phyloP scores from a whole-genome alignment of 1,139 yeast genomes.

The Blastobotrys malaysiensis region DNA sequence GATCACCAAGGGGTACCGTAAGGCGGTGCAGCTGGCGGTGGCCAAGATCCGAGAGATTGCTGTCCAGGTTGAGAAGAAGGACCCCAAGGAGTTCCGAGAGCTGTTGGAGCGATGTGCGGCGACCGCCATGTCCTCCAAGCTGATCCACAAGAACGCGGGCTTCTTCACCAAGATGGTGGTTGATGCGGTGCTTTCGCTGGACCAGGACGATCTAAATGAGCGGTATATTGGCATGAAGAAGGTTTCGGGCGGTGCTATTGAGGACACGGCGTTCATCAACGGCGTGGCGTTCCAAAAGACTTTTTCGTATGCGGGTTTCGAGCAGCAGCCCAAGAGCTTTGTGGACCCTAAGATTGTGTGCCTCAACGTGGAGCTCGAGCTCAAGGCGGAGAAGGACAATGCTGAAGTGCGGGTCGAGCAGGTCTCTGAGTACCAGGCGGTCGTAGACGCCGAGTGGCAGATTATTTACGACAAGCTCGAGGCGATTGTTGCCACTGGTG shows the following conservation, averaged over 20 bases:
- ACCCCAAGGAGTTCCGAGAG: conserved; percentile 52
- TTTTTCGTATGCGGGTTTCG: conserved; percentile 95
- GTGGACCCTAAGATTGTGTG: conserved; percentile 73
- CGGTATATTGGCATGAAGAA: conserved; percentile 89
- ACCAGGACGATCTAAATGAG: conserved; percentile 80
- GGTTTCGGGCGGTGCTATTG: conserved; percentile 95
- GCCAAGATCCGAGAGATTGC: conserved; percentile 68
- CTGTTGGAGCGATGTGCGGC: conserved; percentile 88
- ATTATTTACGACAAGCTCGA: conserved; percentile 82
- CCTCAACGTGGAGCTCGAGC: conserved; percentile 87
- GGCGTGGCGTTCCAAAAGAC: conserved; percentile 98
- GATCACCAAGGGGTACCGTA: conserved; percentile 81
- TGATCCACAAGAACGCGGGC: conserved; percentile 77
- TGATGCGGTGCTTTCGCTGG: conserved; percentile 85
- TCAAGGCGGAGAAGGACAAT: conserved; percentile 96
- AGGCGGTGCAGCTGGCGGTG: conserved; percentile 74
- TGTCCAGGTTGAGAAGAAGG: conserved; percentile 49
- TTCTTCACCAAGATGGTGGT: conserved; percentile 96
- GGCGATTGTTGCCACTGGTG: conserved; percentile 78
- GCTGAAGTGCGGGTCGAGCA: conserved; percentile 98
- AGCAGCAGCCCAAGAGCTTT: conserved; percentile 92
- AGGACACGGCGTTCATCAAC: conserved; percentile 78
- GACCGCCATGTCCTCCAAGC: conserved; percentile 95
- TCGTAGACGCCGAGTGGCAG: conserved; percentile 98
- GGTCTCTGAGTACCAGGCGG: conserved; percentile 89